Conservation (phyloP, 371 early-diverging fungal genomes). For the Lichtheimia hyalospora region DNA sequence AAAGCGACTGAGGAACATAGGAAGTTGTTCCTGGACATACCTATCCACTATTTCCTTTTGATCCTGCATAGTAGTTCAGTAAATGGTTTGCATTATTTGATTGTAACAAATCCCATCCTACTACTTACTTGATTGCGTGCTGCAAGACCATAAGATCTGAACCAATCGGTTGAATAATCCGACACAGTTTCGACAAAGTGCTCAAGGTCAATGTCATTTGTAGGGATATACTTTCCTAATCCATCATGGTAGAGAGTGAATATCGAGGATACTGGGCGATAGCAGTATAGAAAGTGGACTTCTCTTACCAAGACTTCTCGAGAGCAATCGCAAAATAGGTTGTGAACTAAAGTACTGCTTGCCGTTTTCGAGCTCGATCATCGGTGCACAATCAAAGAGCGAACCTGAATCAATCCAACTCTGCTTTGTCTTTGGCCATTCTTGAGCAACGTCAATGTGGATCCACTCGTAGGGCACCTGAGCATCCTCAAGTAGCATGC, state of each 20-base stretch:
- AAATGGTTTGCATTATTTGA: neutral
- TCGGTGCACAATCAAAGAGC: neutral
- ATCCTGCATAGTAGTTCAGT: neutral
- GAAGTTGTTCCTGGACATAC: neutral
- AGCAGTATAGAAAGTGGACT: no score
- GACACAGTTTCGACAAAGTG: slow-evolving; percentile 7
- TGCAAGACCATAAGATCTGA: neutral
- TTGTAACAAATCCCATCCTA: no score
- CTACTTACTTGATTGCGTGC: no score
- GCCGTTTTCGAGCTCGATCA: neutral
- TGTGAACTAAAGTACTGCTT: slow-evolving; percentile 1
- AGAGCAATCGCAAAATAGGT: slow-evolving; percentile 8
- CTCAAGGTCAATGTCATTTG: slow-evolving; percentile 5
- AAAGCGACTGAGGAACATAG: neutral
- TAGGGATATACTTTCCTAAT: slow-evolving; percentile 5
- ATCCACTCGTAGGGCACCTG: slow-evolving; percentile 6
- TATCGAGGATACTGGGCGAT: no score
- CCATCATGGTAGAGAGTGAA: no score
- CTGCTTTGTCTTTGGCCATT: neutral
- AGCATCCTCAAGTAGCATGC: slow-evolving; percentile 11
- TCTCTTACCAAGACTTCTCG: slow-evolving; percentile 4
- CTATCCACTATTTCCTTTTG: neutral
- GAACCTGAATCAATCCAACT: neutral
- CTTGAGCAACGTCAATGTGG: neutral
- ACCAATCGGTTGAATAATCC: slow-evolving; percentile 4